A percentile compares a stretch with the other conserved stretches of the same genome.
These are phyloP conservation scores for Fusarium sp. DNA, from an alignment of 2,329 filamentous ascomycete genomes.

Conservation along the genomic window DNA sequence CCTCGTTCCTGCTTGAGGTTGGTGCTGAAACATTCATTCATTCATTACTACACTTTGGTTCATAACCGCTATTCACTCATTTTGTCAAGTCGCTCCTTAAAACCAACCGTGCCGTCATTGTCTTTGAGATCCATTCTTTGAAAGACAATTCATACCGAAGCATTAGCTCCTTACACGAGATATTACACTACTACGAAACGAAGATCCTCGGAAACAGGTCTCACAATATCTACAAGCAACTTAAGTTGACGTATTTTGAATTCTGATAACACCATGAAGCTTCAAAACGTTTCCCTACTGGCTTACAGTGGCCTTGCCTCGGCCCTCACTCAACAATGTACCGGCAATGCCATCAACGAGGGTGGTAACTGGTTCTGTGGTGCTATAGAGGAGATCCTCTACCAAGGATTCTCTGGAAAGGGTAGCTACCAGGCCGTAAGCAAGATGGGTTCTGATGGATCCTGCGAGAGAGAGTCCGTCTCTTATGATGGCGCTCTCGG, in stretches of 20 bases:
- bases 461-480: conserved; percentile 65
- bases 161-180: conserved; percentile 9
- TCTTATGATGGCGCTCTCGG: conserved; percentile 71
- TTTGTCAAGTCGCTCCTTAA: conserved; percentile 36
- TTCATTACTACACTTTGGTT: conserved; percentile 30
- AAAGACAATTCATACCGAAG: conserved; percentile 26
- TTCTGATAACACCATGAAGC: conserved; percentile 49
- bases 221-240: background rate
- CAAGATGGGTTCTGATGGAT: conserved; percentile 66
- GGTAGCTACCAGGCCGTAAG: conserved; percentile 75
- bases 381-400: conserved; percentile 74
- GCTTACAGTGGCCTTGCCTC: conserved; percentile 48
- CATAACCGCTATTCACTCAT: conserved; percentile 36
- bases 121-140: conserved; percentile 24
- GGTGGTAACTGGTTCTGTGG: conserved; percentile 75
- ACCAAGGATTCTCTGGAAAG: conserved; percentile 68
- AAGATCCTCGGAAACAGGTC: conserved; percentile 5
- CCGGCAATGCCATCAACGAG: conserved; percentile 51
- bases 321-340: conserved; percentile 53
- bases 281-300: conserved; percentile 44
- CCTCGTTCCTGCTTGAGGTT: conserved; percentile 35
- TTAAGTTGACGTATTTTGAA: background rate
- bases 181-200: background rate
- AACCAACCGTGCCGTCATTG: conserved; percentile 31
- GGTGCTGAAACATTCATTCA: conserved; percentile 35